These are phyloP conservation scores for Detonula confervacea DNA, from an alignment of 352 stramenopile species.

Conservation along the genomic window DNA sequence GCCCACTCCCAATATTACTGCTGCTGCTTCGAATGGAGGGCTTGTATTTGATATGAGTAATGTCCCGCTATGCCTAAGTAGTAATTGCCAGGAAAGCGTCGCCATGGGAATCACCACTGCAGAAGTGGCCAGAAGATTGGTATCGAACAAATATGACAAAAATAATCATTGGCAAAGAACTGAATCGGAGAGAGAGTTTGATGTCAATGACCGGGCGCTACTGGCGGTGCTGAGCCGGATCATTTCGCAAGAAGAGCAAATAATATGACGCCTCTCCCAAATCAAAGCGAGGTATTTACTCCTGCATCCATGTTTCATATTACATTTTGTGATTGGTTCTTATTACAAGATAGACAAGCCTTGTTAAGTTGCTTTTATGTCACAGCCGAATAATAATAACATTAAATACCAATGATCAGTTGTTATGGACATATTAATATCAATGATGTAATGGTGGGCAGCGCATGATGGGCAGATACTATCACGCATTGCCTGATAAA, in stretches of 20 bases:
- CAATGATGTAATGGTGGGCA: too few species aligned
- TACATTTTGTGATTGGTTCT: too few species aligned
- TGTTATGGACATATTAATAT: too few species aligned
- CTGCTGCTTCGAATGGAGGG: conserved; percentile 24
- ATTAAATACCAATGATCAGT: too few species aligned
- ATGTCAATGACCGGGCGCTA: conserved; percentile 75
- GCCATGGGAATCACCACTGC: neutral
- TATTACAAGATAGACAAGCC: too few species aligned
- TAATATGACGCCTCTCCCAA: too few species aligned
- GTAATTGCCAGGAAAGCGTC: conserved; percentile 63
- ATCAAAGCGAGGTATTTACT: too few species aligned
- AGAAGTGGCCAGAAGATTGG: conserved; percentile 42
- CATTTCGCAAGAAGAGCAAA: conserved; percentile 1
- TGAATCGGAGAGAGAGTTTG: conserved; percentile 65
- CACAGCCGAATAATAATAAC: too few species aligned
- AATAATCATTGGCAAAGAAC: conserved; percentile 37
- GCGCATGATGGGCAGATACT: too few species aligned
- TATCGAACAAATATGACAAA: conserved; percentile 26
- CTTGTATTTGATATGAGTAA: conserved; percentile 73
- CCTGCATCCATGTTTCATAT: too few species aligned
- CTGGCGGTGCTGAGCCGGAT: conserved; percentile 65
- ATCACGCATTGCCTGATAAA: too few species aligned
- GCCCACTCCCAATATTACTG: conserved; percentile 54
- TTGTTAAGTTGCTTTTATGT: too few species aligned
- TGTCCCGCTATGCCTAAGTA: conserved; percentile 60